These are phyloP conservation scores for Exophiala sp. DNA, from an alignment of 2,329 filamentous ascomycete species.

Conservation along the genomic window DNA sequence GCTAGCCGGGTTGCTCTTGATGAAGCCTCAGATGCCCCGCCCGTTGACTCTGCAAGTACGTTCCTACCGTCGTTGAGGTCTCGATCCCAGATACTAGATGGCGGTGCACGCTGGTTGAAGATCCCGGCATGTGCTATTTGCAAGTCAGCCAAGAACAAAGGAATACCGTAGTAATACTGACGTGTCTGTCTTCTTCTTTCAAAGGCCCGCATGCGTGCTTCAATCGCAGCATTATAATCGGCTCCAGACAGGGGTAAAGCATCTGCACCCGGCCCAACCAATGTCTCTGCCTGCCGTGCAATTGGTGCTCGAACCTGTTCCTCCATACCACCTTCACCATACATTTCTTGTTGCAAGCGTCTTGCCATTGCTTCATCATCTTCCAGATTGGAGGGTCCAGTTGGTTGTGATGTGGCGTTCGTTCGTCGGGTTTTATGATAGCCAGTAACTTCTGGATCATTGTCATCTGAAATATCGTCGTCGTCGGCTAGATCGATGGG, in stretches of 20 bases:
- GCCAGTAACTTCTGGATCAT: conserved; percentile 37
- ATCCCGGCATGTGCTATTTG: conserved; percentile 47
- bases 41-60: conserved; percentile 56
- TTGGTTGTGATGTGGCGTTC: conserved; percentile 30
- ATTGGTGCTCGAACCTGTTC: conserved; percentile 75
- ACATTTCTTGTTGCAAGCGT: conserved; percentile 86
- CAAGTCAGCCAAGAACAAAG: conserved; percentile 4
- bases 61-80: conserved; percentile 42
- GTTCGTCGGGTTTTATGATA: conserved; percentile 29
- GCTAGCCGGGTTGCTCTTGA: conserved; percentile 72
- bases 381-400: conserved; percentile 48
- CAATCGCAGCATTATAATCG: conserved; percentile 54
- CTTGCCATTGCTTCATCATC: conserved; percentile 94
- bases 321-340: conserved; percentile 50
- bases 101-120: conserved; percentile 58
- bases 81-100: conserved; percentile 50
- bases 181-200: conserved; percentile 33
- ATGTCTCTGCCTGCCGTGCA: conserved; percentile 80
- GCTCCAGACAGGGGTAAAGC: conserved; percentile 42
- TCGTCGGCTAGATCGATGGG: conserved; percentile 70
- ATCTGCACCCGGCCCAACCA: conserved; percentile 66
- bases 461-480: conserved; percentile 39
- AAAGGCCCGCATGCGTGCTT: conserved; percentile 53
- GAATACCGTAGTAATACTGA: conserved; percentile 12
- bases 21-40: conserved; percentile 59